A percentile compares a stretch with the other conserved stretches of the same genome.
Conservation (phyloP, 805 yeast genomes). For the Metschnikowia noctiluminum region DNA sequence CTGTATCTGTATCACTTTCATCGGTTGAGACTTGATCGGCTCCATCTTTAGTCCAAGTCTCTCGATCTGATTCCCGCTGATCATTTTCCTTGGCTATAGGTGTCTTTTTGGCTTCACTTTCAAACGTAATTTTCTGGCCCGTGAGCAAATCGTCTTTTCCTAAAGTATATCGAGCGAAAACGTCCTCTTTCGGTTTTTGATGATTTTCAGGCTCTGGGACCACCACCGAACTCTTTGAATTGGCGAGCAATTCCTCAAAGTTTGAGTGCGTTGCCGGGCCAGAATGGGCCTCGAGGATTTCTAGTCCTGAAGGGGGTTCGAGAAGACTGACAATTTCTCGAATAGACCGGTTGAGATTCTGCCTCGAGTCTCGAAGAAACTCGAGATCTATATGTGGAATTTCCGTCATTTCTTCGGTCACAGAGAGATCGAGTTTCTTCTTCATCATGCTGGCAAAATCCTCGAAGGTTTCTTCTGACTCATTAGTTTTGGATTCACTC, state of each 20-base stretch:
- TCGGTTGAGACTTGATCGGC: not conserved
- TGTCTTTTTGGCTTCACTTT: not conserved
- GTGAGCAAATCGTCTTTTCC: slow-evolving; percentile 15
- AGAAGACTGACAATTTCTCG: slow-evolving; percentile 16
- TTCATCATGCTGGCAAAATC: not conserved
- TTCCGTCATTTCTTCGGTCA: not conserved
- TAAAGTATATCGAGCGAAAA: slow-evolving; percentile 15
- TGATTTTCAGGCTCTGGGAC: slow-evolving; percentile 3
- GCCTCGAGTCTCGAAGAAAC: slow-evolving; percentile 15
- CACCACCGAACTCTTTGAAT: slow-evolving; percentile 2
- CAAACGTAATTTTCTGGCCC: slow-evolving; percentile 4
- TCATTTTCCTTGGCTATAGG: not conserved
- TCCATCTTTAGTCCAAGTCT: not conserved
- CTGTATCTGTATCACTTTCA: slow-evolving; percentile 19
- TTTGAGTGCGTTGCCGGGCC: slow-evolving; percentile 2
- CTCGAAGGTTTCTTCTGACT: no score
- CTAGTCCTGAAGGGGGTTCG: slow-evolving; percentile 14
- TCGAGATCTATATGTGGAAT: slow-evolving; percentile 18
- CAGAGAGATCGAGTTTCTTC: not conserved
- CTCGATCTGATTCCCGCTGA: not conserved
- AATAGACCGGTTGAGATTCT: slow-evolving; percentile 14
- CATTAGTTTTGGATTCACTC: not conserved
- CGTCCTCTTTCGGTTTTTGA: slow-evolving; percentile 2
- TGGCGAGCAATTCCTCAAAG: slow-evolving; percentile 12
- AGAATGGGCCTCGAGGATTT: slow-evolving; percentile 4